Evolutionary conservation across 352 stramenopile genomes (phyloP), one percentile per base, ranked within the genome.

Genomic region (Phytophthora citricola): DNA sequence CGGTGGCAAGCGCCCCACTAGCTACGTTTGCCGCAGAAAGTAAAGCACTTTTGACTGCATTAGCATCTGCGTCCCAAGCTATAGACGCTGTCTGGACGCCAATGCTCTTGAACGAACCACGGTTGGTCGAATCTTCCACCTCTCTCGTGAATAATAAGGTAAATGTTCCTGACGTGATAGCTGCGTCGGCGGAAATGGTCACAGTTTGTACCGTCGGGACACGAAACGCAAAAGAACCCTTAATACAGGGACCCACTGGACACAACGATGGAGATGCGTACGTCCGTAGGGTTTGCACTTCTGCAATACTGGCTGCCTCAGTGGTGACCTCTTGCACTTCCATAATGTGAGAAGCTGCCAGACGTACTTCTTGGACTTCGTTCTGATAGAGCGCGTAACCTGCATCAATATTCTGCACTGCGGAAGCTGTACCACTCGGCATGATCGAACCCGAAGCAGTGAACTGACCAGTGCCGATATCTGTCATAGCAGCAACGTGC

Each of bases 161-260:
- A 52, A 80, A 91, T 6, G 66, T 85, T 6, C 85, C 82, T 0
- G 48, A 71, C 0, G 70, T 75, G 24, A 95, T 92, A 0, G 63
- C 60, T n/a, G 74, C 83, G n/a, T 51, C 15, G 1, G 83, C 74
- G 1, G 69, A 76, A 6, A 95, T 78, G 1, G 49, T 85, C 63
- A 95, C 85, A 7, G 80, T 92, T 53, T 95, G 87, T 11, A 95
- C 66, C 0, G 79, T 93, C 8, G 87, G 87, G 7, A 91, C 61
- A 10, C 87, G 83, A 34, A 92, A 91, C 0, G 87, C 87, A 15
- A 95, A 74, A 0, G 43, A 39, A 1, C 87, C 87, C 26, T 47
- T 40, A 20, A 95, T 69, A 39, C 83, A 95, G 17, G 60, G 74
- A 11, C 55, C 70, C n/a, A 59, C 47, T 26, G 82, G 75, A 54